Conservation (phyloP, 768 basidiomycete species). For the Mycena rebaudengoi region DNA sequence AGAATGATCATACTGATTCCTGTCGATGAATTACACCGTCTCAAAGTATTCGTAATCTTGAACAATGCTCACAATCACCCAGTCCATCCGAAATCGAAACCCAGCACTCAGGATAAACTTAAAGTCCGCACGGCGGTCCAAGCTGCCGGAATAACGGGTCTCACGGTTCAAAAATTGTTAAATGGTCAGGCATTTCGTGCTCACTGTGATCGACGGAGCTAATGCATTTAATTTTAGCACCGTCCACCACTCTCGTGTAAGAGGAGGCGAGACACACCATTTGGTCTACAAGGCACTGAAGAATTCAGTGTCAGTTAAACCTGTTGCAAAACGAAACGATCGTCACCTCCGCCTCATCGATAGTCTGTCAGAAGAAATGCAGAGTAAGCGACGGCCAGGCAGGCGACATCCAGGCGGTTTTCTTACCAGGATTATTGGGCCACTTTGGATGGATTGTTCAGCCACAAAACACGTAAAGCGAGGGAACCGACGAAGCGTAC, state of each 20-base stretch:
- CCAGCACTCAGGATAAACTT: not conserved
- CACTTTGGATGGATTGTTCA: too few relatives aligned
- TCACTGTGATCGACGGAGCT: not conserved
- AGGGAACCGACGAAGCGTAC: too few relatives aligned
- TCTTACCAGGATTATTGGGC: too few relatives aligned
- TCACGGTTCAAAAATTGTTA: slow-evolving; percentile 10
- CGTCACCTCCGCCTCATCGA: too few relatives aligned
- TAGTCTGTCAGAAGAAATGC: too few relatives aligned
- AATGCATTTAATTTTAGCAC: not conserved
- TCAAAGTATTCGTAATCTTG: not conserved
- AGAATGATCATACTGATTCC: not conserved
- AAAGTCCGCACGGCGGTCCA: not conserved
- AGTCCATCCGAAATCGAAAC: slow-evolving; percentile 7
- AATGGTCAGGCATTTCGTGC: slow-evolving; percentile 6
- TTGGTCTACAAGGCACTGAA: too few relatives aligned
- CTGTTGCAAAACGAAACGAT: too few relatives aligned
- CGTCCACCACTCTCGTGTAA: not conserved
- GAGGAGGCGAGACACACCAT: too few relatives aligned
- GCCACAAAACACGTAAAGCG: too few relatives aligned
- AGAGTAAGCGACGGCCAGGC: too few relatives aligned
- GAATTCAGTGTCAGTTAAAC: too few relatives aligned
- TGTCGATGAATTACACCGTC: not conserved
- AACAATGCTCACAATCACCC: slow-evolving; percentile 14
- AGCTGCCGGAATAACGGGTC: not conserved
- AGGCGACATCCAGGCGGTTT: too few relatives aligned